Base-by-base conservation (phyloP, 768 basidiomycete species). In the Dentipellis sp. region DNA sequence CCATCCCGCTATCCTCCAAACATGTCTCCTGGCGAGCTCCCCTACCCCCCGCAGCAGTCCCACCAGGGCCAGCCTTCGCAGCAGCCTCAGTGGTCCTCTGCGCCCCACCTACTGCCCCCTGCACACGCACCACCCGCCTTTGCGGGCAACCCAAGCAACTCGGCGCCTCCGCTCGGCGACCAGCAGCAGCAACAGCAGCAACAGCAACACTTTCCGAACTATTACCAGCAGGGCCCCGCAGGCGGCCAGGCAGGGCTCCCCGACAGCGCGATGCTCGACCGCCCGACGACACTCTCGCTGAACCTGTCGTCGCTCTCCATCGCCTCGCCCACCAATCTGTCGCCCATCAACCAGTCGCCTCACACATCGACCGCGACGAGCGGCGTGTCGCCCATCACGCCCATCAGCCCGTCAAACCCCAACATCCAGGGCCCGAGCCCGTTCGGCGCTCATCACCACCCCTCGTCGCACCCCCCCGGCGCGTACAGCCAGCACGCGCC, bases 281-380 rank as follows among this genome's bases (percentile, higher is more conserved):
- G 64, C 52, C 58, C 63, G 47, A 69, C 76, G 37, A 65, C 73
- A 1, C 74, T 88, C 46, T 80, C 83, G 34, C 78, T 89, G 66
- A 89, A 88, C 66, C 74, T 90, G 56, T 81, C 81, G 22, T 75
- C 78, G 1, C 77, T 89, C 53, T 73, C 79, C 51, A 85, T 89
- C 55, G 69, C 83, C 42, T 86, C 84, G 19, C 84, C 85, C 9
- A 75, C 81, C 8, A 80, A 80, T 58, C 74, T 83, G 53, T 86
- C 84, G 11, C 84, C 86, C 47, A 78, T 82, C 65, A 78, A 75
- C 17, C 75, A 76, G 8, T 75, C 75, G 51, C 69, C 75, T 23
- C 63, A 63, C 45, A 65, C 70, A 58, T 73, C 61, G 59, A 74
- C 57, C 59, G 69, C 67, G 56, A 66, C 64, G 45, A 66, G 68